Base-by-base conservation (phyloP, 768 basidiomycete genomes). In the Russula brevipes region DNA sequence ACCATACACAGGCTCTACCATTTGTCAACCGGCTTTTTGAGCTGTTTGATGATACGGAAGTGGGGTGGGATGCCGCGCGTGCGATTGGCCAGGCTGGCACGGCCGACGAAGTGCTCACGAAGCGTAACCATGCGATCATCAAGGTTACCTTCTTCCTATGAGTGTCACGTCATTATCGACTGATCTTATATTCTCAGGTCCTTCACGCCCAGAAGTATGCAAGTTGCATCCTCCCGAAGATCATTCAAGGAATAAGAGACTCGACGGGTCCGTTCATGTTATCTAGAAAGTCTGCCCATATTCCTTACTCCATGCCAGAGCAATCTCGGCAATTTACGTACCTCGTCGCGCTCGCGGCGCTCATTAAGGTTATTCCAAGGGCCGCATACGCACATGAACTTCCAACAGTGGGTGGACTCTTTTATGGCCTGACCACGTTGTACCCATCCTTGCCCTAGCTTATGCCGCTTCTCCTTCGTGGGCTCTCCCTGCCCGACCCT, bases 401-500 rank as follows among this genome's bases (percentile, higher is more conserved):
- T 73, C 73, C 86, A 35, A 73, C 74, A 16, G 88, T 88, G 60
- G 51, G 81, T 72, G 12, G 42, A 39, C 50, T 35, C 24, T 39
- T 8, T 14, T 33, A 52, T 38, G 24, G 45, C 39, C 45, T 31
- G 4, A 7, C 19, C 17, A 16, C 38, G 19, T 2, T 2, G 8
- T 16, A 1, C 30, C 12, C 7, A 14, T 8, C 12, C 35, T 6
- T 47, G 36, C 24, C 31, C n/a, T 69, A 98, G 95, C 82, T 98
- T 12, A 82, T 98, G 67, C 94, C 97, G 0, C 80, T 98, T 14
- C 79, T 99, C 5, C 76, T 99, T 47, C 89, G 89, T 16, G 89
- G 92, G 4, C 82, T 98, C 17, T 85, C 90, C 46, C 76, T 97
- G 4, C 83, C 86, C 4, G 87, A 93, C 71, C 74, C 82, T 9